Evolutionary conservation across 257 asterid species (phyloP), one percentile per base, ranked within the genome.

Genomic region (Prunella vulgaris): DNA sequence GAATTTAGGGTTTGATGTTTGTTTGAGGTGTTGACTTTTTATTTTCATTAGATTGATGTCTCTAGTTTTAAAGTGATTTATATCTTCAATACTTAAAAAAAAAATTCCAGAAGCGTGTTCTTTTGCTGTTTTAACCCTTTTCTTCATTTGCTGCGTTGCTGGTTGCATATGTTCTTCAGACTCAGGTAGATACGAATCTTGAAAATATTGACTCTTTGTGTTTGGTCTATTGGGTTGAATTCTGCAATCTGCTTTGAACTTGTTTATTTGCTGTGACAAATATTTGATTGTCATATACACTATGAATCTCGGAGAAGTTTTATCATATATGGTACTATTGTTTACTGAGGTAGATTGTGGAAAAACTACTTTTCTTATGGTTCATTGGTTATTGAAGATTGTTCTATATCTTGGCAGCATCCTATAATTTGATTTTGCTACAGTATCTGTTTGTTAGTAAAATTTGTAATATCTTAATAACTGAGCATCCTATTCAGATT

Each of bases 1-100:
- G 10, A 20, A 44, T 17, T 72, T 70, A 69, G 79, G 77, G 71
- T 78, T 76, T 69, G 42, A 14, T 60, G 70, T 60, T 73, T 25
- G 27, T 49, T 40, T 13, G 61, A 70, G 74, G 71, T 67, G 75
- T 73, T 73, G 75, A 78, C 79, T 72, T 67, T n/a, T 65, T 30
- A 14, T 66, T 66, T 46, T 69, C 17, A 22, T 58, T 46, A 20
- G 72, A 72, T 72, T 69, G 57, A 63, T 59, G 51, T 68, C 8
- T 14, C 9, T 32, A 21, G 63, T 18, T 57, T 79, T 56, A 8
- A 24, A 13, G 59, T 48, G 66, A 64, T 46, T 2, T 24, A 15
- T 28, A n/a, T 49, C 15, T 49, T 32, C 8, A 49, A 22, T n/a
- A n/a, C n/a, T n/a, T n/a, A n/a, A n/a, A n/a, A n/a, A n/a, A n/a